These are phyloP conservation scores for Yamadazyma aaseri DNA, from an alignment of 1,139 yeast species.

Conservation along the genomic window DNA sequence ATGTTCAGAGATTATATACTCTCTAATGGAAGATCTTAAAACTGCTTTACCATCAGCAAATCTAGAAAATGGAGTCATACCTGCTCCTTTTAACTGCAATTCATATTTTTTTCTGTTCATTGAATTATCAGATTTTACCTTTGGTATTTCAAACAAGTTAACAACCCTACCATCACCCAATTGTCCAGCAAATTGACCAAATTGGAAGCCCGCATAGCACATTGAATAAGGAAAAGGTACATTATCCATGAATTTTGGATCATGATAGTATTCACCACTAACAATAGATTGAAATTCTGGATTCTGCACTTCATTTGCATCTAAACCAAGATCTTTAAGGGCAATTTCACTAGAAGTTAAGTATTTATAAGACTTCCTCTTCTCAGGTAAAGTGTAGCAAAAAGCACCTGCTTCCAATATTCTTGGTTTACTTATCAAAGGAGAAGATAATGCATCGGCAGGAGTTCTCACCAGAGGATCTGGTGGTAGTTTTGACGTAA, in stretches of 20 bases:
- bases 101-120: constrained; percentile 48
- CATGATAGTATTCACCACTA: constrained; percentile 53
- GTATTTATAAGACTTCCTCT: constrained; percentile 52
- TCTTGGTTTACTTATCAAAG: constrained; percentile 52
- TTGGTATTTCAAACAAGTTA: constrained; percentile 68
- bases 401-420: constrained; percentile 62
- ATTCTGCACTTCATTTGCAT: constrained; percentile 34
- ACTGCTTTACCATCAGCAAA: constrained; percentile 98
- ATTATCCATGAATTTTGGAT: constrained; percentile 28
- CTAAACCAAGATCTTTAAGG: constrained; percentile 57
- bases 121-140: constrained; percentile 21
- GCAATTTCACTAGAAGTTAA: constrained; percentile 64
- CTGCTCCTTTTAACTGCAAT: constrained; percentile 87
- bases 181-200: constrained; percentile 96
- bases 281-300: constrained; percentile 55
- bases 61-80: constrained; percentile 85
- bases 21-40: constrained; percentile 80
- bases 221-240: constrained; percentile 81
- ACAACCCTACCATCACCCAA: constrained; percentile 93
- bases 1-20: constrained; percentile 82
- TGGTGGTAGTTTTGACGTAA: constrained; percentile 52
- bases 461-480: constrained; percentile 58
- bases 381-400: constrained; percentile 68
- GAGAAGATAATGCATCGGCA: constrained; percentile 46
- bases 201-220: constrained; percentile 95